Conservation (phyloP, 2,329 filamentous ascomycete species). For the Fusarium tupiense region DNA sequence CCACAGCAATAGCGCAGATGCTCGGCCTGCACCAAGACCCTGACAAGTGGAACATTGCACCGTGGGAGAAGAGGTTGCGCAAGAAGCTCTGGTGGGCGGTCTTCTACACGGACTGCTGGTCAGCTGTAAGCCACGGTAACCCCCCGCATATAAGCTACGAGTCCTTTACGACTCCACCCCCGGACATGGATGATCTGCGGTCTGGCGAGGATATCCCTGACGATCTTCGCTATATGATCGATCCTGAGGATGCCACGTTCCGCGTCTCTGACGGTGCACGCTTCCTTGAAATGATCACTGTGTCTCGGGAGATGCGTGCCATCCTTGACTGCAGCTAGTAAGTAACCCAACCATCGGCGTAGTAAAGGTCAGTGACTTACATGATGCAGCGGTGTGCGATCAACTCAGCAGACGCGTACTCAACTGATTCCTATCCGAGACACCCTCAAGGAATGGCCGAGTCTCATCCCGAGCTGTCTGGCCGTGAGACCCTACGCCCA, state of each 20-base stretch:
- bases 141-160: conserved; percentile 54
- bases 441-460: conserved; percentile 49
- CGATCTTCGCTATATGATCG: conserved; percentile 49
- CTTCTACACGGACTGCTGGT: conserved; percentile 56
- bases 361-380: neutral
- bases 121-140: conserved; percentile 57
- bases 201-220: conserved; percentile 54
- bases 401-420: conserved; percentile 20
- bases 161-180: conserved; percentile 53
- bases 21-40: conserved; percentile 58
- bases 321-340: conserved; percentile 50
- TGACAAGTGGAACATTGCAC: conserved; percentile 52
- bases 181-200: conserved; percentile 54
- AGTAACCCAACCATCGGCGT: conserved; percentile 19
- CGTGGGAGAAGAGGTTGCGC: conserved; percentile 55
- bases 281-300: conserved; percentile 49
- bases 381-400: conserved; percentile 16
- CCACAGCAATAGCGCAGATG: conserved; percentile 56
- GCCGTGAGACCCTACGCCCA: conserved; percentile 23
- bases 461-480: conserved; percentile 49
- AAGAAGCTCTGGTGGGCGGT: conserved; percentile 59
- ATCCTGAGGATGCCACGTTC: conserved; percentile 45
- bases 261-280: conserved; percentile 50
- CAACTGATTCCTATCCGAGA: conserved; percentile 43
- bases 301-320: conserved; percentile 46